Conservation (phyloP, 495 filamentous ascomycete genomes). For the Penicillium ucsense region DNA sequence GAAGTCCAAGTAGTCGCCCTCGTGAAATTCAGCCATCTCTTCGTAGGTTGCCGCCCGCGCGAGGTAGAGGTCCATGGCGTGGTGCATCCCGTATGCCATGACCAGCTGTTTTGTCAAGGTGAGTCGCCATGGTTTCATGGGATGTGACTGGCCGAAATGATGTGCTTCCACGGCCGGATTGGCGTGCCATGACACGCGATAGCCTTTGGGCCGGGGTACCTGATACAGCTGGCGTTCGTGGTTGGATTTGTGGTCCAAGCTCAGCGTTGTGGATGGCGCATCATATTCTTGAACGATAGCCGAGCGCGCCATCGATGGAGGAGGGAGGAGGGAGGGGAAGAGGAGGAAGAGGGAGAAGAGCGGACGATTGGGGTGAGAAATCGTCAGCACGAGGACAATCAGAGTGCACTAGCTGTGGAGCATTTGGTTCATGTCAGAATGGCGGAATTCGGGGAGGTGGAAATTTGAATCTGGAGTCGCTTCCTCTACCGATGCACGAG, state of each 20-base stretch:
- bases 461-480: too few species aligned
- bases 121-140: slow-evolving; percentile 98
- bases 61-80: slow-evolving; percentile 87
- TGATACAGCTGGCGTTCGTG: slow-evolving; percentile 59
- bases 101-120: slow-evolving; percentile 92
- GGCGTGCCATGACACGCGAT: slow-evolving; percentile 94
- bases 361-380: too few species aligned
- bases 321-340: background rate
- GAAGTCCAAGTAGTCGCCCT: slow-evolving; percentile 82
- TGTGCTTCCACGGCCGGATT: slow-evolving; percentile 93
- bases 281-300: slow-evolving; percentile 64
- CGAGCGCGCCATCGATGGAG: slow-evolving; percentile 31
- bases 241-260: slow-evolving; percentile 54
- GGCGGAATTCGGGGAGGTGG: too few species aligned
- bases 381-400: too few species aligned
- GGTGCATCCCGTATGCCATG: slow-evolving; percentile 86
- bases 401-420: too few species aligned
- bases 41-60: slow-evolving; percentile 75
- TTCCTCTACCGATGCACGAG: background rate
- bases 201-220: slow-evolving; percentile 69
- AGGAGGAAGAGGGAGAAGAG: too few species aligned
- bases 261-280: slow-evolving; percentile 50
- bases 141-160: slow-evolving; percentile 90
- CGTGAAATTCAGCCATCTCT: slow-evolving; percentile 81
- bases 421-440: too few species aligned